phyloP scores from a whole-genome alignment of 768 basidiomycete genomes.

The Pholiota molesta region DNA sequence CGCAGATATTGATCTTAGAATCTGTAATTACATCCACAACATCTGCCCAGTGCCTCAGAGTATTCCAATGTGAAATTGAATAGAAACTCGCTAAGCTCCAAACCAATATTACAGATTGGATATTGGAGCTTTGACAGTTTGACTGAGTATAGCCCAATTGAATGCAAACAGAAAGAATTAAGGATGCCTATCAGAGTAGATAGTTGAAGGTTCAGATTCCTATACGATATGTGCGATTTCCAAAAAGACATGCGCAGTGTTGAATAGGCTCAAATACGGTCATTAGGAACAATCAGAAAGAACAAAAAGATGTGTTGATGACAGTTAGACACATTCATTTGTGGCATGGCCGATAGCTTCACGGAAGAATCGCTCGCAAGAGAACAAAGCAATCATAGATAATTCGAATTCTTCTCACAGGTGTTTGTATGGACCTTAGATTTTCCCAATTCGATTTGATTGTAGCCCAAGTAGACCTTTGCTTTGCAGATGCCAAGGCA shows the following conservation, averaged over 20 bases:
- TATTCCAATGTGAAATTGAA: not conserved
- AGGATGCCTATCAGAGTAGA: not conserved
- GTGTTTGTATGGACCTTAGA: not conserved
- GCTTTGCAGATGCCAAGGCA: not conserved
- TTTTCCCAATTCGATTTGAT: not conserved
- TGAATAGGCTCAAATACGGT: not conserved
- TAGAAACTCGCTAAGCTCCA: not conserved
- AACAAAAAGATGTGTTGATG: not conserved
- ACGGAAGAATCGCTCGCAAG: not conserved
- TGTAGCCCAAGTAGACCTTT: not conserved
- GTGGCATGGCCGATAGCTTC: constrained; percentile 2
- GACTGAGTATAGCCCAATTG: not conserved
- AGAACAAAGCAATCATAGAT: not conserved
- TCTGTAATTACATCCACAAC: too few relatives aligned
- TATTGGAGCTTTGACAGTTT: not conserved
- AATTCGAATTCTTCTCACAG: not conserved
- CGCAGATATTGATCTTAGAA: not conserved
- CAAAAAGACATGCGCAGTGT: not conserved
- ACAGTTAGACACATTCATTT: not conserved
- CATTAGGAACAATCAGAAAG: not conserved
- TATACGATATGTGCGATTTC: not conserved
- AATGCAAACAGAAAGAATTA: not conserved
- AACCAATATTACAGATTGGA: not conserved
- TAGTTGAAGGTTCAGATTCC: not conserved
- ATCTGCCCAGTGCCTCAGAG: not conserved